These are phyloP conservation scores for Phytophthora chlamydospora DNA, from an alignment of 352 stramenopile genomes.

Conservation along the genomic window DNA sequence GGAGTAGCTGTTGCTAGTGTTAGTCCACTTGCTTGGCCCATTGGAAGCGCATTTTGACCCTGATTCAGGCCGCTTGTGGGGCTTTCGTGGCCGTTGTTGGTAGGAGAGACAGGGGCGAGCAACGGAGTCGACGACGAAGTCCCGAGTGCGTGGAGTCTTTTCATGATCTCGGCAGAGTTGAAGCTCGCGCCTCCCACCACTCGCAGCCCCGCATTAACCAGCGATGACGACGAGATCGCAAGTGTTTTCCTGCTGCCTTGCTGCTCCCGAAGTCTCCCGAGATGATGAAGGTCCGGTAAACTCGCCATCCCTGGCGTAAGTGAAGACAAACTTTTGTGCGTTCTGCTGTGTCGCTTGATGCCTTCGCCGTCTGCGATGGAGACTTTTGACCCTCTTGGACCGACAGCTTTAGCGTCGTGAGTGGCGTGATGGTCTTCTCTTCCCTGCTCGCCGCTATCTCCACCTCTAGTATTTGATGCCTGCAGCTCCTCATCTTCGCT, in stretches of 20 bases:
- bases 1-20: background rate
- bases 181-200: slow-evolving; percentile 24
- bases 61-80: background rate
- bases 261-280: slow-evolving; percentile 1
- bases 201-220: slow-evolving; percentile 8
- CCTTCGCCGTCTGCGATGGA: background rate
- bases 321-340: slow-evolving; percentile 14
- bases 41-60: background rate
- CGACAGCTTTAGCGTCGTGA: background rate
- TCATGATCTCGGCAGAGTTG: slow-evolving; percentile 59
- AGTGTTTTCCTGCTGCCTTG: slow-evolving; percentile 13
- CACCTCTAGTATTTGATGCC: background rate
- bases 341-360: slow-evolving; percentile 7
- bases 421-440: background rate
- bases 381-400: slow-evolving; percentile 10
- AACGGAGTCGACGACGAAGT: slow-evolving; percentile 49
- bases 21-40: background rate
- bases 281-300: slow-evolving; percentile 46
- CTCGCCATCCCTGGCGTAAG: slow-evolving; percentile 36
- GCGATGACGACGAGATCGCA: slow-evolving; percentile 6
- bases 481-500: slow-evolving; percentile 20
- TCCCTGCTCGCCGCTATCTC: background rate
- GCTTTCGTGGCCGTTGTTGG: slow-evolving; percentile 19
- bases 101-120: slow-evolving; percentile 8
- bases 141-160: slow-evolving; percentile 55